Evolutionary conservation across 73 alveolate genomes (phyloP), one percentile per base, ranked within the genome.

Genomic region (Halteria grandinella): DNA sequence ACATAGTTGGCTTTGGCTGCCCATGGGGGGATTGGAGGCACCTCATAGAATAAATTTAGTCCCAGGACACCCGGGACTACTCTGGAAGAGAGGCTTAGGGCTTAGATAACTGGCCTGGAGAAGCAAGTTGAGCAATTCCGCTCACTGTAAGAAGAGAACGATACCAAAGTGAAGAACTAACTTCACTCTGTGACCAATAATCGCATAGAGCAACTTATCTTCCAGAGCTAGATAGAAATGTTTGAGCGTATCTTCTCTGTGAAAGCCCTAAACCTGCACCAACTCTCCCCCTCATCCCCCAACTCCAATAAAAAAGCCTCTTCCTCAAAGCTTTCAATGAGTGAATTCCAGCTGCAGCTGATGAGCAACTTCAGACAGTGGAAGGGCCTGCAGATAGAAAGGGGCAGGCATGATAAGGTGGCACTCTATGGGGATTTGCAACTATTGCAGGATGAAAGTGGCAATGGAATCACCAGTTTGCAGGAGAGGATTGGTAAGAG

Each of bases 301-400:
- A 29, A 7, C 24, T 7, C 5, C 4, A 57, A n/a, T 57, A 14
- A 57, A 53, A 57, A 57, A 57, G 29, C 14, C 12, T 5, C 31
- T 33, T 57, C 53, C 10, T 5, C 23, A 57, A 32, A 57, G 31
- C 21, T 50, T 33, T 29, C 31, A 29, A 15, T 33, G 31, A 29
- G n/a, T 57, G 73, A 57, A 50, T 53, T n/a, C 53, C 73, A 11
- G 4, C 31, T 15, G 7, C 15, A 57, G n/a, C 37, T 2, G 73
- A 57, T 29, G 54, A 20, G 10, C 14, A 57, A 29, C 55, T 33
- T 5, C n/a, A 29, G 31, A 5, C 23, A 57, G 20, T 33, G 33
- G 53, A 57, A 33, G 17, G 53, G 31, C 11, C 17, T 57, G 20
- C 8, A 57, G 27, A 57, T 18, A 12, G 31, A 57, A 25, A 29